Evolutionary conservation across 2,329 filamentous ascomycete species (phyloP), one percentile per base, ranked within the genome.

Genomic region (Periconia sp.): DNA sequence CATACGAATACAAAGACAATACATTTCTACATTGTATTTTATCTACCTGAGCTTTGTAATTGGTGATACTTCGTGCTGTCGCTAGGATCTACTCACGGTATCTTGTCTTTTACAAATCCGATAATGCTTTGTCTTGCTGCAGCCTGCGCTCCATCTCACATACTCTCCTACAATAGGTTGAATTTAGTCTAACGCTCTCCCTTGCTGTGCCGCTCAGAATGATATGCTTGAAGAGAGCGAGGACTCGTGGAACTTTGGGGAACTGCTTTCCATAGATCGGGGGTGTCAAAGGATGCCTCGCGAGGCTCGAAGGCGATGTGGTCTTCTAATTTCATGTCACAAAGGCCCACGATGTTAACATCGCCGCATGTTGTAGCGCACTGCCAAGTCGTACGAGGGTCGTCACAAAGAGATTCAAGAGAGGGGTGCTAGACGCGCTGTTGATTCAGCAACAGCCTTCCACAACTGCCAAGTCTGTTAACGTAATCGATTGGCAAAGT

Each of bases 1-100:
- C 55, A 58, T 61, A 19, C 59, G 57, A 52, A 61, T 47, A 17
- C 51, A 41, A 45, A 63, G 55, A 19, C 27, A 48, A 45, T 49
- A 11, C 19, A 20, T 48, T 17, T 41, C 41, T 47, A 30, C 45
- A 33, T 48, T 13, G 45, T 49, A 51, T 40, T 56, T 35, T 56
- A 49, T 31, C 53, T 52, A 41, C 23, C 19, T 33, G 41, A 49
- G 31, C 27, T n/a, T 43, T 35, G 40, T 52, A n/a, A 23, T 45
- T 35, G 49, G 15, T 19, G 19, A 40, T 43, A 40, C 40, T 18
- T n/a, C 31, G 30, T 47, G 45, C 14, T 2, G 41, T 37, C 6
- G 7, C 33, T 19, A n/a, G 41, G 17, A 23, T 23, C 17, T 40
- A 53, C 50, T 5, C 17, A 54, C 52, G 41, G 47, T 49, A 50